phyloP scores from a whole-genome alignment of 768 basidiomycete species.

The Lactarius hengduanensis region DNA sequence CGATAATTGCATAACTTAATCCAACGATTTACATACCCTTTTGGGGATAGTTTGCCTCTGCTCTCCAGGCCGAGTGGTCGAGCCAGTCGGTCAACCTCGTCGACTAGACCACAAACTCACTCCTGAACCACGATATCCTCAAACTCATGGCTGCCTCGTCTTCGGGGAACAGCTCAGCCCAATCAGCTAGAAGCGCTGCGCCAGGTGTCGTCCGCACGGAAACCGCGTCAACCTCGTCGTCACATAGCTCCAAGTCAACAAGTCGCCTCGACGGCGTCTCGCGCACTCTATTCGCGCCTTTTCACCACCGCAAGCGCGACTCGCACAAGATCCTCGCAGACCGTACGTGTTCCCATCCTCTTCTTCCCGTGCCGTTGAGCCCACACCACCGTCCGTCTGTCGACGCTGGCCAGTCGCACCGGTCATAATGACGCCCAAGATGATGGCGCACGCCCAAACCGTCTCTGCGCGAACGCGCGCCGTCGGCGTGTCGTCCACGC shows the following conservation, averaged over 20 bases:
- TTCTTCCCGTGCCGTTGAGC: constrained; percentile 1
- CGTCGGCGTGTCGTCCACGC: constrained; percentile 35
- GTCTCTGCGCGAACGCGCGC: constrained; percentile 51
- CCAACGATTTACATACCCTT: not conserved
- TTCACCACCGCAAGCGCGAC: constrained; percentile 58
- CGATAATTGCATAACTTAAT: constrained; percentile 15
- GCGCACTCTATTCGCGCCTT: constrained; percentile 69
- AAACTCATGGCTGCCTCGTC: constrained; percentile 32
- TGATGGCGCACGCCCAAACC: constrained; percentile 71
- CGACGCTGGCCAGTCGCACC: constrained; percentile 61
- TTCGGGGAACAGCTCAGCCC: constrained; percentile 27
- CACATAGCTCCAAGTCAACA: constrained; percentile 30
- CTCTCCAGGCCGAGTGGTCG: constrained; percentile 2
- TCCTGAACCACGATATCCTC: constrained; percentile 7
- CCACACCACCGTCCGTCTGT: not conserved
- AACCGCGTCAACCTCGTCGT: constrained; percentile 16
- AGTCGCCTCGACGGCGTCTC: constrained; percentile 61
- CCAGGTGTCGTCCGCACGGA: constrained; percentile 38
- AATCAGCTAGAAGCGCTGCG: constrained; percentile 41
- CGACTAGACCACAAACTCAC: constrained; percentile 5
- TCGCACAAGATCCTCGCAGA: constrained; percentile 73
- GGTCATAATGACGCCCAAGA: constrained; percentile 84
- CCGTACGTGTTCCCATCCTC: constrained; percentile 46
- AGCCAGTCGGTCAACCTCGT: not conserved
- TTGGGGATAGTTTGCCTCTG: not conserved